Conservation (phyloP, 305 asterid species). For the Fraxinus dipetala region DNA sequence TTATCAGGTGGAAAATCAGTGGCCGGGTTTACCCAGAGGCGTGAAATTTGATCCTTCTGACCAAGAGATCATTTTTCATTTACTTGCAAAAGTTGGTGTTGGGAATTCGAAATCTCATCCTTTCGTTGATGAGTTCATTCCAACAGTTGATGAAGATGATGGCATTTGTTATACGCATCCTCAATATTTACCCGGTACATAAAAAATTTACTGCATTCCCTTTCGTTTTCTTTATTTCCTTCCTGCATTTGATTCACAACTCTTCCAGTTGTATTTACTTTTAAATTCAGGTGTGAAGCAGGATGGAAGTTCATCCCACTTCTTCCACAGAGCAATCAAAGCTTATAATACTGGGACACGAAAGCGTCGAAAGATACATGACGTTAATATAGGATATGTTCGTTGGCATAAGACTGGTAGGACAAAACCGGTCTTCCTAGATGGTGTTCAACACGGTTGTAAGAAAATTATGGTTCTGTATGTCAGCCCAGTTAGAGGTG, state of each 20-base stretch:
- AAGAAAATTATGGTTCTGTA: slow-evolving; percentile 95
- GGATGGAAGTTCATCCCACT: slow-evolving; percentile 85
- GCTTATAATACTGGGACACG: slow-evolving; percentile 93
- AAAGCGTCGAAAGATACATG: slow-evolving; percentile 84
- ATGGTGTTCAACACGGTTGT: slow-evolving; percentile 81
- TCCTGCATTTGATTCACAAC: background rate
- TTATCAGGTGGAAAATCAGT: slow-evolving; percentile 67
- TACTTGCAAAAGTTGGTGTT: slow-evolving; percentile 67
- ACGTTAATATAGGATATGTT: slow-evolving; percentile 65
- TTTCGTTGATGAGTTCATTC: slow-evolving; percentile 76
- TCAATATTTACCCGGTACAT: slow-evolving; percentile 76
- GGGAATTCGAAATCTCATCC: slow-evolving; percentile 58
- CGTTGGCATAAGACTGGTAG: slow-evolving; percentile 99
- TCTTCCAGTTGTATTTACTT: background rate
- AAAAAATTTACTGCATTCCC: background rate
- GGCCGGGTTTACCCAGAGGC: slow-evolving; percentile 97
- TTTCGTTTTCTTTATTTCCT: slow-evolving; percentile 2
- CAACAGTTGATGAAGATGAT: slow-evolving; percentile 76
- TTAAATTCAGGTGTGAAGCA: slow-evolving; percentile 71
- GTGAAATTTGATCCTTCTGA: slow-evolving; percentile 96
- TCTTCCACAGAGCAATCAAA: slow-evolving; percentile 90
- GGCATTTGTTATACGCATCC: slow-evolving; percentile 97
- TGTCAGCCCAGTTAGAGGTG: slow-evolving; percentile 63
- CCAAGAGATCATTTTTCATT: slow-evolving; percentile 79
- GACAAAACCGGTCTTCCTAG: slow-evolving; percentile 74